Base-by-base conservation (phyloP, 257 asterid genomes). In the Nicotiana otophora region DNA sequence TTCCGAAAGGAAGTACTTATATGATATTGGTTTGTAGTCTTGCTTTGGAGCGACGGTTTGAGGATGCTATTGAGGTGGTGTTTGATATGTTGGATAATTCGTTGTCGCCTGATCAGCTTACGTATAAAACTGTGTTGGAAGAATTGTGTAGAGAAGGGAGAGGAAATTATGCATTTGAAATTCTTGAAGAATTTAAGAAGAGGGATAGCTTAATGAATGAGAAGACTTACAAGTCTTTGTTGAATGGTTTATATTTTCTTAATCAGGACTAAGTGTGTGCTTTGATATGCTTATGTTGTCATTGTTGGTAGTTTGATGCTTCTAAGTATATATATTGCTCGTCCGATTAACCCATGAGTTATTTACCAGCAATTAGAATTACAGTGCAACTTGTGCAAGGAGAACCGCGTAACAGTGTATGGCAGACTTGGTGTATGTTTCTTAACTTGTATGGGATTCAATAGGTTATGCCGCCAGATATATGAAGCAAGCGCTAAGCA, bases 71-170 rank as follows among this genome's bases (percentile, higher is more conserved):
- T 42, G 97, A 89, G 77, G 86, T 89, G 84, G 85, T 85, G 75
- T 90, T 86, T 81, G 97, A 91, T 85, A 90, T 94, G 95, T 57
- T 95, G 87, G 86, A 83, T 7, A 95, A 90, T 83, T 87, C 93
- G 0, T 26, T 90, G 87, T 87, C 97, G 1, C 99, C 95, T 10
- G 97, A 95, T 91, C 82, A 90, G 84, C 82, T 93, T 86, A 93
- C 97, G 8, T 95, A 93, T 68, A 92, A 89, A 87, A 93, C 97
- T 1, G 79, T 96, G 86, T 77, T 96, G 86, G 99, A 93, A 70
- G 99, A 92, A 85, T 87, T 96, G 92, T 91, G 97, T 82, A 88
- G 96, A 87, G 95, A 93, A 80, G 98, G 97, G 30, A 93, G 87
- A 89, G 98, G 96, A 28, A 57, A 88, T 28, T 93, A 91, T 10